Base-by-base conservation (phyloP, 306 rosid species). In the Gynostemma pentaphyllum region DNA sequence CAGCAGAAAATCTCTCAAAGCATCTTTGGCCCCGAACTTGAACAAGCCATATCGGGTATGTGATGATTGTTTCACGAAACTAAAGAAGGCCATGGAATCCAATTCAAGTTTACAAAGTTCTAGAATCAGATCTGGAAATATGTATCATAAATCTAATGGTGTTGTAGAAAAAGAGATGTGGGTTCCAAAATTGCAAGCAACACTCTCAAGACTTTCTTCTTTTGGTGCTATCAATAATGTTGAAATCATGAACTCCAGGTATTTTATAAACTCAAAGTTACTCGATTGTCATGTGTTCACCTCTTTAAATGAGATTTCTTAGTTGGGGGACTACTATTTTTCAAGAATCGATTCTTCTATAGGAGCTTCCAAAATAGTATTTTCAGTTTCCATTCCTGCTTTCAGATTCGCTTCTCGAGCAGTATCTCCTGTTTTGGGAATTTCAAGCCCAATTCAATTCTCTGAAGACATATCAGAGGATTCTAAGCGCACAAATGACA, bases 31-130 rank as follows among this genome's bases (percentile, higher is more conserved):
- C 81, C 96, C 99, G 30, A 78, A 73, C 75, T 48, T 72, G 63
- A 77, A 70, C 75, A 92, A 82, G 75, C 82, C 80, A 21, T 88
- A 80, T 76, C 96, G 99, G 48, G 99, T 92, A 48, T 92, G 96
- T 59, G 88, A 86, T 68, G 95, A 83, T 52, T 92, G 99, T 76
- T 81, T 70, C 67, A 29, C 54, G 56, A 92, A 82, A 75, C 87
- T 92, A 40, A 82, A 74, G 79, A 87, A 88, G 70, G 57, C 76
- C 51, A 24, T 79, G 66, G 96, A 82, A 67, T 67, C 81, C 45
- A 63, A 46, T 62, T 73, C 86, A 72, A 37, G 46, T 61, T 39
- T 48, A 32, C 87, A 70, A 74, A 76, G 56, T 74, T 74, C 80
- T 68, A 77, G 68, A 70, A 68, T 47, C 27, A 82, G 61, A 79